These are phyloP conservation scores for Chernovozyma aurita DNA, from an alignment of 1,139 yeast species.

Conservation along the genomic window DNA sequence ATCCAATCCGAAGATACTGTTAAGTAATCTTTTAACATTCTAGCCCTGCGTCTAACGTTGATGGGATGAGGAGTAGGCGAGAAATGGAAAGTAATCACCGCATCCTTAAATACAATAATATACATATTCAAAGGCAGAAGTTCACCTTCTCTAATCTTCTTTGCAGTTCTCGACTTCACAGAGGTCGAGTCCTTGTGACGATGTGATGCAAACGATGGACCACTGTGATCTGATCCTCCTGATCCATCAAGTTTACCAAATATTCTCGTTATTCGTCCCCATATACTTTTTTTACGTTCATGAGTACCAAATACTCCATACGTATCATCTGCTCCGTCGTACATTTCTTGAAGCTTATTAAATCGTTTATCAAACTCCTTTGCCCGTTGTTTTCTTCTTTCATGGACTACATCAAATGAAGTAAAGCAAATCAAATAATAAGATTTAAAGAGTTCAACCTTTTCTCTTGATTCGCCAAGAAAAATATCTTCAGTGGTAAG, in stretches of 20 bases:
- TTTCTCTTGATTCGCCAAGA: constrained; percentile 90
- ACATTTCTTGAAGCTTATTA: constrained; percentile 38
- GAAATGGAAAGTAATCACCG: constrained; percentile 90
- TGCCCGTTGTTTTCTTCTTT: constrained; percentile 49
- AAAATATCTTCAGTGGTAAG: constrained; percentile 94
- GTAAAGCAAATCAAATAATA: constrained; percentile 92
- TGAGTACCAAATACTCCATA: constrained; percentile 16
- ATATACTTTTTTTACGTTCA: constrained; percentile 17
- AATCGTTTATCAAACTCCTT: constrained; percentile 40
- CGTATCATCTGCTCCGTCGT: constrained; percentile 17
- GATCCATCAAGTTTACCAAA: constrained; percentile 2
- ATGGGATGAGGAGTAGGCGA: constrained; percentile 95
- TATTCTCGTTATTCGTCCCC: constrained; percentile 15
- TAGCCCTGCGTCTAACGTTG: constrained; percentile 88
- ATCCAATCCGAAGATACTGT: constrained; percentile 95
- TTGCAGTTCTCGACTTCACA: constrained; percentile 9
- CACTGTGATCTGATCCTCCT: background rate
- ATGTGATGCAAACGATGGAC: background rate
- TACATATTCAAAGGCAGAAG: constrained; percentile 89
- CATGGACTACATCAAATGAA: constrained; percentile 83
- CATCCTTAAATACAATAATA: constrained; percentile 84
- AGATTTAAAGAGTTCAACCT: constrained; percentile 84
- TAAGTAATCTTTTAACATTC: constrained; percentile 80
- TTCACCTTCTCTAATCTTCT: constrained; percentile 60
- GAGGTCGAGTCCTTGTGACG: background rate